Evolutionary conservation across 139 green algal species (phyloP).

Genomic region (Chlorella sp.): DNA sequence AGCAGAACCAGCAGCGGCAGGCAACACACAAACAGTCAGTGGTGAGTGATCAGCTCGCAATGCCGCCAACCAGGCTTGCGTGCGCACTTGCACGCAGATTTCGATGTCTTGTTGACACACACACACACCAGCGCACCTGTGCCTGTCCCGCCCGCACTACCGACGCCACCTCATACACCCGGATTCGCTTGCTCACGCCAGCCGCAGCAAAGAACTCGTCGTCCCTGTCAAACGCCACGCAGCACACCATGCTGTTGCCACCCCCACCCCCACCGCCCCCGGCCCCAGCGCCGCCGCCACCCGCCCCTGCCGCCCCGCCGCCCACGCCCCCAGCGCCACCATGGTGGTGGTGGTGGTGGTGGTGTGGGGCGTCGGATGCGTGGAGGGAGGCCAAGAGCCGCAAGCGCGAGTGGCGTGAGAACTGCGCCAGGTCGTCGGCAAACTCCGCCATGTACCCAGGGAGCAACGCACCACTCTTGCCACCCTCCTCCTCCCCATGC

Average conservation of each 20-base stretch:
- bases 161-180: slow-evolving; percentile 60
- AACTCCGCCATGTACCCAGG: neutral
- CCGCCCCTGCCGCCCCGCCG: neutral
- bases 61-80: no score
- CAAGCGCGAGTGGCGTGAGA: neutral
- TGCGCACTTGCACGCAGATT: no score
- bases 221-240: slow-evolving; percentile 76
- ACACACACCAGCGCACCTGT: no score
- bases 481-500: no score
- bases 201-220: slow-evolving; percentile 87
- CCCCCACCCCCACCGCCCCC: neutral
- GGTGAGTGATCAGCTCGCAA: no score
- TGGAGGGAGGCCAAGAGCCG: neutral
- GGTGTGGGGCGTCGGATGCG: neutral
- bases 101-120: slow-evolving; percentile 23
- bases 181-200: slow-evolving; percentile 41
- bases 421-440: slow-evolving; percentile 3
- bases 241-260: slow-evolving; percentile 65
- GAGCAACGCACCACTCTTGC: neutral
- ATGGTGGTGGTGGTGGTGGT: no score
- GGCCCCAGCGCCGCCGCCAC: neutral
- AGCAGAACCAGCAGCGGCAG: neutral
- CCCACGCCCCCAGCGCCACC: no score
- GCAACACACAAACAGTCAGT: no score
- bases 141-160: slow-evolving; percentile 19